Conservation (phyloP, 129 eudicot species). For the Chrysanthemum lavandulifolium region DNA sequence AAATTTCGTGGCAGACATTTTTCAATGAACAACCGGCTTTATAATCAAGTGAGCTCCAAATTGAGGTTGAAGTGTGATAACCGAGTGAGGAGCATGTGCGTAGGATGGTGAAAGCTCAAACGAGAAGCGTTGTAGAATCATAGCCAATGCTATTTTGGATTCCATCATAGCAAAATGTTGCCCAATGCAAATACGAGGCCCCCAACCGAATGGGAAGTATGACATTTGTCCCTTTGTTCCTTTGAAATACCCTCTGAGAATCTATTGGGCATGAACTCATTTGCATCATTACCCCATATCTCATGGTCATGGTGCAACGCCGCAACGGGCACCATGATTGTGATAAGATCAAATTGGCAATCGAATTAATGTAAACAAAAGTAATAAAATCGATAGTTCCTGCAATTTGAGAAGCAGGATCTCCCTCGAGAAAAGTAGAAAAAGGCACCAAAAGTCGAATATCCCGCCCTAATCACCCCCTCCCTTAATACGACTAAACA, state of each 20-base stretch:
- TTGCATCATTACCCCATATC: slow-evolving; percentile 59
- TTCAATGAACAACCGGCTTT: slow-evolving; percentile 1
- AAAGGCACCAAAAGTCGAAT: no score
- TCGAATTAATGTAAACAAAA: no score
- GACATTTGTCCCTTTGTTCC: slow-evolving; percentile 53
- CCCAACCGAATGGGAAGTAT: slow-evolving; percentile 71
- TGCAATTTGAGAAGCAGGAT: no score
- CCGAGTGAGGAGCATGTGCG: slow-evolving; percentile 33
- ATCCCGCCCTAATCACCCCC: no score
- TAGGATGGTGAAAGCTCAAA: slow-evolving; percentile 30
- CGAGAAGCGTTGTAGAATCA: slow-evolving; percentile 34
- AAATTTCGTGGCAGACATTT: background rate
- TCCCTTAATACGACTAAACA: no score
- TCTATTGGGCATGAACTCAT: slow-evolving; percentile 68
- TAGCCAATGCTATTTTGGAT: slow-evolving; percentile 31
- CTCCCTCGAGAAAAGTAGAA: no score
- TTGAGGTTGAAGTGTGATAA: slow-evolving; percentile 32
- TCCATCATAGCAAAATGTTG: slow-evolving; percentile 53
- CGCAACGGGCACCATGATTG: slow-evolving; percentile 45
- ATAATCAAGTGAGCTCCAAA: slow-evolving; percentile 48
- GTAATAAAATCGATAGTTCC: no score
- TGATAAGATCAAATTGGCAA: no score
- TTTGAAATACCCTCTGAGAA: slow-evolving; percentile 59
- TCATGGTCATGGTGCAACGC: slow-evolving; percentile 52
- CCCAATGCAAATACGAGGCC: slow-evolving; percentile 70